Evolutionary conservation across 306 rosid genomes (phyloP).

Genomic region (Casuarina glauca): DNA sequence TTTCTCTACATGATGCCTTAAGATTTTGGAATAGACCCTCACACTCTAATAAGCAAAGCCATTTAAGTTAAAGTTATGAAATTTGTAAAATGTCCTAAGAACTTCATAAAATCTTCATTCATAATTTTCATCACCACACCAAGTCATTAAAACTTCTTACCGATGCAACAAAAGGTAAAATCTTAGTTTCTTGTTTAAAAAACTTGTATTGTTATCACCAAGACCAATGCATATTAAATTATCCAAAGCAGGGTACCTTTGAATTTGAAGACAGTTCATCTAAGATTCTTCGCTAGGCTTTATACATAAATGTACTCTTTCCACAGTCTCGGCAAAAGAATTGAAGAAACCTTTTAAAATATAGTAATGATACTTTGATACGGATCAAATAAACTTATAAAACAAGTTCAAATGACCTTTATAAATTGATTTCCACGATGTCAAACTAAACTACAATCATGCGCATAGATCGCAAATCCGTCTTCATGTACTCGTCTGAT

Average conservation of each 20-base stretch:
- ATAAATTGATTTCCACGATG: not conserved
- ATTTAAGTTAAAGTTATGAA: no score
- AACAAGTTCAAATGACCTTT: not conserved
- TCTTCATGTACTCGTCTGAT: not conserved
- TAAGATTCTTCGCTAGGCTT: not conserved
- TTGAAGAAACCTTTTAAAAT: not conserved
- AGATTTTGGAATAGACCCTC: no score
- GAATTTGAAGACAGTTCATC: not conserved
- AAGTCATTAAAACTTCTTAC: no score
- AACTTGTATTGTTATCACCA: not conserved
- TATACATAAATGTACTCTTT: not conserved
- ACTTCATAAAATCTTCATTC: no score
- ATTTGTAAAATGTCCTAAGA: no score
- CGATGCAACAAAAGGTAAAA: no score
- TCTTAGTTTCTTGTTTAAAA: not conserved
- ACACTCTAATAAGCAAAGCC: no score
- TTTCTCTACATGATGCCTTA: no score
- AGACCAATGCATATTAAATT: not conserved
- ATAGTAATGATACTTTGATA: not conserved
- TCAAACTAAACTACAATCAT: not conserved
- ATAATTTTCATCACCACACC: no score
- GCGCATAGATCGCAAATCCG: not conserved
- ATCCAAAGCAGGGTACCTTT: not conserved
- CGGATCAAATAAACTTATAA: not conserved
- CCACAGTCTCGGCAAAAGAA: not conserved